phyloP scores from a whole-genome alignment of 148 eudicot species.

The Chenopodium suecicum region DNA sequence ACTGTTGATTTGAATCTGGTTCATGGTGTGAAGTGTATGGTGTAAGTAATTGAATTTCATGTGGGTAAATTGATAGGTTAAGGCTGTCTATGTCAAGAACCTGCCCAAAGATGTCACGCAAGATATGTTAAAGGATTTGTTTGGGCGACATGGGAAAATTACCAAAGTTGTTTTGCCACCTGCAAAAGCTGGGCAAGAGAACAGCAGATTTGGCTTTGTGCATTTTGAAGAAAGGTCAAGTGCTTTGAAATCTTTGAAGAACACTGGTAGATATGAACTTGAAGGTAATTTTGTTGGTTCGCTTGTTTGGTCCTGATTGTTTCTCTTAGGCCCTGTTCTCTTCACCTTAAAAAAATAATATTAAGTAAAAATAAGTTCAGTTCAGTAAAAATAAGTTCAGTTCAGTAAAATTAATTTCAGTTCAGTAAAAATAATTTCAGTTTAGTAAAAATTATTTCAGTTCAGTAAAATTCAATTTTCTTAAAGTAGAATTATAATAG shows the following conservation, averaged over 20 bases:
- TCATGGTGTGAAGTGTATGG: slow-evolving; percentile 5
- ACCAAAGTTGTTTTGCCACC: slow-evolving; percentile 85
- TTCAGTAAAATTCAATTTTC: no score
- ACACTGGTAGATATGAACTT: slow-evolving; percentile 80
- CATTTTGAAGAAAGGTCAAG: slow-evolving; percentile 85
- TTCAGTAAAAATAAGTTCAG: no score
- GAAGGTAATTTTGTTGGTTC: slow-evolving; percentile 53
- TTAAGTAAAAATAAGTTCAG: no score
- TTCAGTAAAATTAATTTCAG: no score
- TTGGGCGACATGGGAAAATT: slow-evolving; percentile 84
- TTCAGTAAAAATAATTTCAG: no score
- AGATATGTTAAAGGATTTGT: slow-evolving; percentile 62
- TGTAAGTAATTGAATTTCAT: neutral
- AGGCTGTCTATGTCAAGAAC: slow-evolving; percentile 89
- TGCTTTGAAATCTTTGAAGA: slow-evolving; percentile 73
- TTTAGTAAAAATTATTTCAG: no score
- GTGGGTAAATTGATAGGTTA: slow-evolving; percentile 53
- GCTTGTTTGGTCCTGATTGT: neutral
- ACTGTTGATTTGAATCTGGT: slow-evolving; percentile 8
- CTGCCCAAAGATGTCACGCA: slow-evolving; percentile 73
- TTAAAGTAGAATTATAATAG: no score
- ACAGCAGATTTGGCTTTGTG: slow-evolving; percentile 91
- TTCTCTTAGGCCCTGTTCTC: neutral
- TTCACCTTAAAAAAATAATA: no score
- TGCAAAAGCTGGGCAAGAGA: slow-evolving; percentile 89